phyloP scores from a whole-genome alignment of 2,329 filamentous ascomycete genomes.

The Aspergillus sp. region DNA sequence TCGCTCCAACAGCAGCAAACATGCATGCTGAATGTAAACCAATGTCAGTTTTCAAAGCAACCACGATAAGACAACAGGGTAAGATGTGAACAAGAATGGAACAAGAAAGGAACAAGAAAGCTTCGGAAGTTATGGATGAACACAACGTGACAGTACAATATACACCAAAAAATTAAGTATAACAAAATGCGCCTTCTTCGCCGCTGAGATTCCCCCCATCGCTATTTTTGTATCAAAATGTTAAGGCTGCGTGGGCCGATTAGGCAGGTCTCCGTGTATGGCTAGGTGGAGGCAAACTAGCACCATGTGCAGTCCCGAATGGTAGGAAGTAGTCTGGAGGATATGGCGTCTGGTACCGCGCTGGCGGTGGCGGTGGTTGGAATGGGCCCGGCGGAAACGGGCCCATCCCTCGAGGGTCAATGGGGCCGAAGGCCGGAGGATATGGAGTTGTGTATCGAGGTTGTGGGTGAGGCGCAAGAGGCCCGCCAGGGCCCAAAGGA shows the following conservation, averaged over 20 bases:
- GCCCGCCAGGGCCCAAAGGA: slow-evolving; percentile 4
- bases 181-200: background rate
- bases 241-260: background rate
- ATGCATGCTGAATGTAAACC: too few species aligned
- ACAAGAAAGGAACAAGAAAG: too few species aligned
- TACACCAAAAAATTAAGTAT: too few species aligned
- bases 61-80: too few species aligned
- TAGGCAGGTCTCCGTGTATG: slow-evolving; percentile 11
- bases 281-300: slow-evolving; percentile 12
- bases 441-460: slow-evolving; percentile 9
- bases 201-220: background rate
- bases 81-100: too few species aligned
- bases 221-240: too few species aligned
- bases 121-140: too few species aligned
- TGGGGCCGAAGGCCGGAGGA: slow-evolving; percentile 21
- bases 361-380: slow-evolving; percentile 13
- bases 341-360: slow-evolving; percentile 17
- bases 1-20: too few species aligned
- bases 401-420: slow-evolving; percentile 16
- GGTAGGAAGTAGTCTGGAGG: slow-evolving; percentile 14
- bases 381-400: slow-evolving; percentile 13
- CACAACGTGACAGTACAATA: too few species aligned
- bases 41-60: too few species aligned
- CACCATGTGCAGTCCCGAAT: slow-evolving; percentile 9
- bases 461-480: slow-evolving; percentile 7